A percentile compares a stretch with the other conserved stretches of the same genome.
Conservation (phyloP, 2,329 filamentous ascomycete genomes). For the Pseudogymnoascus sp. region DNA sequence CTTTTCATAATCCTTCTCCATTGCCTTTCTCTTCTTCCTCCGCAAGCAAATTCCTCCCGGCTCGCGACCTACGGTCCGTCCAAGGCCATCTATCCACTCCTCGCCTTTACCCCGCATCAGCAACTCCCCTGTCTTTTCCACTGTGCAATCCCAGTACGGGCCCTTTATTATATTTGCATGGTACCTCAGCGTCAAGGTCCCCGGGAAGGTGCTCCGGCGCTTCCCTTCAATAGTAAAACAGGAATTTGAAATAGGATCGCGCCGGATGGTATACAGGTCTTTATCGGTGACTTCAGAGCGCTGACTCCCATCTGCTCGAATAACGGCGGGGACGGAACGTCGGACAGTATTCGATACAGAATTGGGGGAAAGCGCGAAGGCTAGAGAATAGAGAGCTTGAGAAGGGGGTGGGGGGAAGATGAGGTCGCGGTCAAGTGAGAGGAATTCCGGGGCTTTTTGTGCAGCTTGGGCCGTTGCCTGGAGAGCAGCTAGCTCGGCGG, state of each 20-base stretch:
- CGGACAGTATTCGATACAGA: neutral
- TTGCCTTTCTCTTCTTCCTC: slow-evolving; percentile 6
- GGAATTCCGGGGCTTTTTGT: neutral
- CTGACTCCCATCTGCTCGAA: neutral
- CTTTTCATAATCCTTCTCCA: slow-evolving; percentile 4
- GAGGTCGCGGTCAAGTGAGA: slow-evolving; percentile 5
- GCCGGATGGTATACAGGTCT: neutral
- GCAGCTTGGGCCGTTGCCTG: neutral
- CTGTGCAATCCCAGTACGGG: neutral
- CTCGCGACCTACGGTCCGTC: slow-evolving; percentile 2
- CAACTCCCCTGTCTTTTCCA: neutral
- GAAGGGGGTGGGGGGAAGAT: slow-evolving; percentile 3
- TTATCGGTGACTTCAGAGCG: slow-evolving; percentile 6
- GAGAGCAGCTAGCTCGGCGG: neutral
- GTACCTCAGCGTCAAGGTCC: neutral
- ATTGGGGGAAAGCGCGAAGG: neutral
- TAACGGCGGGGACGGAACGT: neutral
- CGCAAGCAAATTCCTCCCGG: neutral
- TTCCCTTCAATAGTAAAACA: neutral
- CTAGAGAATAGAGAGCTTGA: slow-evolving; percentile 4
- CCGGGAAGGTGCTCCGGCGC: slow-evolving; percentile 2
- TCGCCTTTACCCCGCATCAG: neutral
- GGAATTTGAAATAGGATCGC: neutral
- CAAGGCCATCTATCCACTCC: slow-evolving; percentile 7
- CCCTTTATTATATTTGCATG: neutral